Base-by-base conservation (phyloP, 2,329 filamentous ascomycete genomes). In the Cercospora sojina region DNA sequence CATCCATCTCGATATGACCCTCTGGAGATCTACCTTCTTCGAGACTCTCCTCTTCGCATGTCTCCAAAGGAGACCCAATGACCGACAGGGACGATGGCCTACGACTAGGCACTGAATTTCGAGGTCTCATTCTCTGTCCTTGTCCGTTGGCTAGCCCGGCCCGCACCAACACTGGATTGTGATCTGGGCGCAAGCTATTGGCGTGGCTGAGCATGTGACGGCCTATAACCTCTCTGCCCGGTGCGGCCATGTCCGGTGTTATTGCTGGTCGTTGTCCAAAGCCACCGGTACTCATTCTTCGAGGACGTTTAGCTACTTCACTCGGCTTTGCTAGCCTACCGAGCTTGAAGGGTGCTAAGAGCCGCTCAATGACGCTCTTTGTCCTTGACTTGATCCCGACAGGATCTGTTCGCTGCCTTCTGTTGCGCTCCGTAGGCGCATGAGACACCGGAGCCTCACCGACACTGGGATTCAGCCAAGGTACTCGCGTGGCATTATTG, bases 101-200 rank as follows among this genome's bases (percentile, higher is more conserved):
- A 18, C 53, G 27, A 18, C 8, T 23, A 18, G 25, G 27, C n/a
- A 32, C 41, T 18, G 41, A 27, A 4, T 35, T 63, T 20, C 20
- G 23, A 6, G 27, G 31, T 10, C 49, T 56, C 9, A 9, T 25
- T 29, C 16, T 56, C 27, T 41, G 60, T 9, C 31, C 23, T 25
- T 63, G 60, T 25, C 60, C 31, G 8, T 41, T 20, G 6, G 20
- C 16, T 2, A 38, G 20, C 8, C n/a, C 25, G 10, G 49, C 23
- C 1, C 60, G 49, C 8, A 56, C 2, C 25, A 63, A 35, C 3
- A 20, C 32, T 43, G 60, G 60, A 25, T 57, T 63, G 31, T 63
- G 60, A 51, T 55, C 60, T 9, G 60, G 60, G 31, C 60, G 49
- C 49, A 63, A 43, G 25, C 60, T 63, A 27, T 63, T 63, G 31